These are phyloP conservation scores for Cystobasidiaceae sp. DNA, from an alignment of 1,284 basidiomycete genomes.

Conservation along the genomic window DNA sequence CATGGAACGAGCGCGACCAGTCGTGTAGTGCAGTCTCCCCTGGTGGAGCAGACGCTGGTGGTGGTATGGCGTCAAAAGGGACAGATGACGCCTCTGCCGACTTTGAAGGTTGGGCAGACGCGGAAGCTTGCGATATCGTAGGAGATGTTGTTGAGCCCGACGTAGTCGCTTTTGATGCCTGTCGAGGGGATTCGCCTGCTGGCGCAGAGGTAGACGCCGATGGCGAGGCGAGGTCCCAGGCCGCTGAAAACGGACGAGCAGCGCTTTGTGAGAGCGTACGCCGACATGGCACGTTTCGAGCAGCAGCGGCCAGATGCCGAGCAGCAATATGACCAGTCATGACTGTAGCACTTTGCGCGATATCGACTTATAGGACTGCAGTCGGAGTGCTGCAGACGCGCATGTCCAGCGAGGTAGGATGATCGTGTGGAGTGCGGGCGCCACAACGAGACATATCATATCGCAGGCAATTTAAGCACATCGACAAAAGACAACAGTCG, in stretches of 20 bases:
- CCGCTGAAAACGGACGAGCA: constrained; percentile 6
- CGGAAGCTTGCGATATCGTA: not conserved
- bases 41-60: not conserved
- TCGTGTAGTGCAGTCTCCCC: constrained; percentile 49
- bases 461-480: too few relatives aligned
- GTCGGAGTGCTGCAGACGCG: too few relatives aligned
- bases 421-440: too few relatives aligned
- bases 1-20: constrained; percentile 84
- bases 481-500: too few relatives aligned
- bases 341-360: not conserved
- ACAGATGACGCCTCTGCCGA: too few relatives aligned
- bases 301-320: not conserved
- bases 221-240: constrained; percentile 24
- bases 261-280: not conserved
- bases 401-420: too few relatives aligned
- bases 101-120: too few relatives aligned
- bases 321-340: not conserved
- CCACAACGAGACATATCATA: too few relatives aligned
- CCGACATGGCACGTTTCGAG: not conserved
- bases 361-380: not conserved
- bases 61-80: too few relatives aligned
- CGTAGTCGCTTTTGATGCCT: not conserved
- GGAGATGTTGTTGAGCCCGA: not conserved
- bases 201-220: not conserved
- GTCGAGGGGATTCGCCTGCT: not conserved